These are phyloP conservation scores for Coniochaeta hoffmannii DNA, from an alignment of 2,329 filamentous ascomycete species.

Conservation along the genomic window DNA sequence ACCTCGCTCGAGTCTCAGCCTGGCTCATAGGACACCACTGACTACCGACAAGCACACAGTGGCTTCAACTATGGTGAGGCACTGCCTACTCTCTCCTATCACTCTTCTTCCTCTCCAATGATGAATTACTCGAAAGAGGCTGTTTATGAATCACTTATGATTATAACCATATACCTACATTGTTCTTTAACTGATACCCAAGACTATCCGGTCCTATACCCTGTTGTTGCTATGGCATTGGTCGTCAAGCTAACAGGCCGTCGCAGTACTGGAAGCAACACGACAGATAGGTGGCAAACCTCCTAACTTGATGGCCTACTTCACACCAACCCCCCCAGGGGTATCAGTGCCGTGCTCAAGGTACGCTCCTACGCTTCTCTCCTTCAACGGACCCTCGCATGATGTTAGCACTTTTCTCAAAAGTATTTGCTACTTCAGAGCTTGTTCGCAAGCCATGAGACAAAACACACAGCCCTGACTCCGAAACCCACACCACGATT, in stretches of 20 bases:
- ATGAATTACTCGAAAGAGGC: constrained; percentile 17
- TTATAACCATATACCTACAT: constrained; percentile 18
- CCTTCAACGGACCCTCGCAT: constrained; percentile 45
- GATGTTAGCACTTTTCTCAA: constrained; percentile 69
- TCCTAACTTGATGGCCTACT: too few relatives aligned
- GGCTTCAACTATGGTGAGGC: background rate
- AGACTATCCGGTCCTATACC: background rate
- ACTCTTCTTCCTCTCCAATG: constrained; percentile 4
- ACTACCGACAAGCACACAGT: background rate
- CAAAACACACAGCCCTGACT: constrained; percentile 83
- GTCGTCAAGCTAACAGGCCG: background rate
- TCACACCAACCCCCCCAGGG: too few relatives aligned
- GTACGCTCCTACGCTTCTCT: constrained; percentile 49
- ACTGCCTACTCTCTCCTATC: background rate
- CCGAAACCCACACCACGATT: constrained; percentile 13
- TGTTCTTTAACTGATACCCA: constrained; percentile 15
- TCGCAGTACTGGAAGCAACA: background rate
- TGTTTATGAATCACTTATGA: constrained; percentile 17
- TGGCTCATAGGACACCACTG: background rate
- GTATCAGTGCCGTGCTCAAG: constrained; percentile 53
- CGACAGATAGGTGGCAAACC: too few relatives aligned
- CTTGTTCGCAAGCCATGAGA: constrained; percentile 85
- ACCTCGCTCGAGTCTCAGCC: background rate
- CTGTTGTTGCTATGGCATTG: background rate
- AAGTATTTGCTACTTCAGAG: constrained; percentile 99